Conservation (phyloP, 1,284 basidiomycete species). For the Xerocomus nothofagi region DNA sequence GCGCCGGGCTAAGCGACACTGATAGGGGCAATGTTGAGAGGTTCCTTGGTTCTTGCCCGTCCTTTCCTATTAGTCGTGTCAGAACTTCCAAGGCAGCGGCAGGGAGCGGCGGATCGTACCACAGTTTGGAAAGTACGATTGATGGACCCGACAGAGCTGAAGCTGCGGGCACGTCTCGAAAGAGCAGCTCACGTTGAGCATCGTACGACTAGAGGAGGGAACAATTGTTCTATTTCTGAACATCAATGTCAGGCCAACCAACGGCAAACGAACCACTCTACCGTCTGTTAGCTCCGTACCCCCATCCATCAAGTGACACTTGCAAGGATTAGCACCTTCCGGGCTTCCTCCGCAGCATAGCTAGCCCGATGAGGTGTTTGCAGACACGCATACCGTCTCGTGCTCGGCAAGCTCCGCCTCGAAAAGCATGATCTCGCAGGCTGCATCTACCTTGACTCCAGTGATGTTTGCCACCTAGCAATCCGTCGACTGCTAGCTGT, state of each 20-base stretch:
- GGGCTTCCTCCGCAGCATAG: conserved; percentile 4
- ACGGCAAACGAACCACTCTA: background rate
- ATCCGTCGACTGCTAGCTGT: conserved; percentile 1
- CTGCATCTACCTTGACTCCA: conserved; percentile 14
- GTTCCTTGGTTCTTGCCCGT: background rate
- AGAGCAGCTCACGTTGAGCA: no score
- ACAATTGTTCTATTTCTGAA: background rate
- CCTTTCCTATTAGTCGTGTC: no score
- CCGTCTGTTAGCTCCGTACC: conserved; percentile 1
- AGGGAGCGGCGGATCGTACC: conserved; percentile 4
- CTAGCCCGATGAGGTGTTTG: background rate
- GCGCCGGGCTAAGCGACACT: conserved; percentile 4
- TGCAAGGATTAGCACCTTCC: background rate
- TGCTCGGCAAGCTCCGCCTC: conserved; percentile 7
- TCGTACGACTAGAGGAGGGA: background rate
- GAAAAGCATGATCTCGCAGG: conserved; percentile 13
- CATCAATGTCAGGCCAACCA: no score
- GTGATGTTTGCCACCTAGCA: conserved; percentile 10
- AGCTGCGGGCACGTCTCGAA: background rate
- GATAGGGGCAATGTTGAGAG: background rate
- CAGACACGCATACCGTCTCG: conserved; percentile 2
- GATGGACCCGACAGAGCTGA: background rate
- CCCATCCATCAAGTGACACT: background rate
- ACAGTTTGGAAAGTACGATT: background rate
- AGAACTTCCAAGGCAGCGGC: no score